Base-by-base conservation (phyloP, 2,329 filamentous ascomycete genomes). In the Aspergillus brasiliensis region DNA sequence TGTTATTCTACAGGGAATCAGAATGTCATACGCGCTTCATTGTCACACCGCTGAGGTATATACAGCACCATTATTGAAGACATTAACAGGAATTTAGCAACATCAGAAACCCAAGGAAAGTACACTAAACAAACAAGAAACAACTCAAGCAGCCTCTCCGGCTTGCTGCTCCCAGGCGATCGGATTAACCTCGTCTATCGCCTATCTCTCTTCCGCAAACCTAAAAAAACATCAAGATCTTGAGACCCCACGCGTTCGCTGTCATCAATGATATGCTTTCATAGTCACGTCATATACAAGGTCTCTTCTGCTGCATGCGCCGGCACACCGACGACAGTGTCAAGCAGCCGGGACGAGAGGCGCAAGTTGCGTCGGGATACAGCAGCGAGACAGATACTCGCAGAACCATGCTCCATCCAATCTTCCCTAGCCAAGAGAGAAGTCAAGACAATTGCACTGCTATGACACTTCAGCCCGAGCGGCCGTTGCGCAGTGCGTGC, bases 1-100 rank as follows among this genome's bases (percentile, higher is more conserved):
- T 58, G 11, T 21, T n/a, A 31, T 53, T 49, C 38, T 21, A 27
- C 13, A 25, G 34, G 13, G 31, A 28, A 19, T 58, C 51, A 17
- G 70, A 68, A 71, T 74, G 75, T 74, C 70, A 66, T 73, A 74
- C 71, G 72, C 70, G 75, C 70, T 73, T 73, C 71, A 72, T 75
- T 73, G 69, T 65, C 68, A 73, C 70, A 71, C 71, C 69, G 70
- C 69, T 68, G 62, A 57, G 70, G 67, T 76, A 76, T 76, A 74
- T 75, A 76, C 74, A 76, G 66, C 66, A 76, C 66, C 66, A 61
- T 57, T 67, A 69, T 71, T 62, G 56, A 68, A 67, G 53, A 66
- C 65, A 65, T 62, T 57, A 69, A 68, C 61, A 65, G 56, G 51
- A 65, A 63, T 56, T 52, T 62, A 58, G 60, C 58, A 68, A 56